Conservation (phyloP, 768 basidiomycete genomes). For the Pisolithus orientalis region DNA sequence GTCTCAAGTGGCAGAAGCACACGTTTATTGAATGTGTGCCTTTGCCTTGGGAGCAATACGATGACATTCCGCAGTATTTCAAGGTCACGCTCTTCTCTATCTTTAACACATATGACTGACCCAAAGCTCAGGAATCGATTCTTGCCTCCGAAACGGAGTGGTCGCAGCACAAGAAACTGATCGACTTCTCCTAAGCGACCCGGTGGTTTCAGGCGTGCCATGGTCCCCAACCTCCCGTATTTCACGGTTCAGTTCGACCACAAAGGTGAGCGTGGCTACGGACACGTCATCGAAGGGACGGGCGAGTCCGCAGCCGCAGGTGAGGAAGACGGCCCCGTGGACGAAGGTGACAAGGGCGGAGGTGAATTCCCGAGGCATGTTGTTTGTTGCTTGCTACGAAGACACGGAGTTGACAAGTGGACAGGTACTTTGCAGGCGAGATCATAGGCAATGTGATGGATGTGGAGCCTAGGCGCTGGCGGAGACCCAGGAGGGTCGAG, state of each 20-base stretch:
- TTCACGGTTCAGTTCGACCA: slow-evolving; percentile 99
- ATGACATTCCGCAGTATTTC: slow-evolving; percentile 89
- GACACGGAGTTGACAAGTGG: slow-evolving; percentile 3
- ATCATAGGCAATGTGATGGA: slow-evolving; percentile 91
- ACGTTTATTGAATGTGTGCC: slow-evolving; percentile 94
- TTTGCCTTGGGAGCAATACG: slow-evolving; percentile 82
- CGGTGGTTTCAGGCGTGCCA: slow-evolving; percentile 88
- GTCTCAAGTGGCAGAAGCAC: slow-evolving; percentile 82
- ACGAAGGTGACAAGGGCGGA: slow-evolving; percentile 86
- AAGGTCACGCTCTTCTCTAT: slow-evolving; percentile 42
- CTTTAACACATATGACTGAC: background rate
- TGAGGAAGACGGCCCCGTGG: slow-evolving; percentile 58
- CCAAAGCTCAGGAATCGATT: slow-evolving; percentile 72
- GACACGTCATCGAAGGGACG: slow-evolving; percentile 94
- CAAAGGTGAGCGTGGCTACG: slow-evolving; percentile 96
- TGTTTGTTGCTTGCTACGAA: background rate
- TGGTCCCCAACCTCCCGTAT: slow-evolving; percentile 97
- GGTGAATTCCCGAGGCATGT: slow-evolving; percentile 84
- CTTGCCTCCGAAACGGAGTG: slow-evolving; percentile 90
- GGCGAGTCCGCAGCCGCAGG: slow-evolving; percentile 56
- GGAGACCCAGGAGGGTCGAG: slow-evolving; percentile 72
- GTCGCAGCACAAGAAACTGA: slow-evolving; percentile 97
- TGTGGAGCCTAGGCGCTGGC: slow-evolving; percentile 81
- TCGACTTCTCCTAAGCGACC: slow-evolving; percentile 87
- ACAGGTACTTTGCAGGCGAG: slow-evolving; percentile 89